Evolutionary conservation across 805 yeast genomes (phyloP).

Genomic region (Blastobotrys americana): DNA sequence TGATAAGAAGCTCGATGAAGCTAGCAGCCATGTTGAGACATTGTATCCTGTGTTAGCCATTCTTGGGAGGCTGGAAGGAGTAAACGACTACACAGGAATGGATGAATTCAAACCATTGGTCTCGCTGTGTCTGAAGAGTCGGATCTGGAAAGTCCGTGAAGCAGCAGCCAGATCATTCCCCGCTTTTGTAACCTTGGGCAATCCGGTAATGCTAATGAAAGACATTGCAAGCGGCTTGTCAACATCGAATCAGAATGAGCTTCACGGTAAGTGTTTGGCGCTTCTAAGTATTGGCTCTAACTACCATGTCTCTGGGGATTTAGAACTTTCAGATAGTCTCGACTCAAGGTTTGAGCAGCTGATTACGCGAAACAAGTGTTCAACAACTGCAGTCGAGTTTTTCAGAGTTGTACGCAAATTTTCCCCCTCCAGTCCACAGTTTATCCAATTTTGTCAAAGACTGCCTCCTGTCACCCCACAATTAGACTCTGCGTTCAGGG

Average conservation of each 20-base stretch:
- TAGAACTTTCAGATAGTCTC: slow-evolving; percentile 4
- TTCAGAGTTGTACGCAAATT: slow-evolving; percentile 10
- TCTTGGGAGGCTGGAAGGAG: slow-evolving; percentile 58
- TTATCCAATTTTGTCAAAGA: neutral
- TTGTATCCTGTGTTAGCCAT: slow-evolving; percentile 72
- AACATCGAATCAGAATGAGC: slow-evolving; percentile 34
- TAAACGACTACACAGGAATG: slow-evolving; percentile 47
- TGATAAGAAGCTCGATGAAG: slow-evolving; percentile 13
- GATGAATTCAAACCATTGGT: slow-evolving; percentile 46
- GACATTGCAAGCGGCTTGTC: slow-evolving; percentile 24
- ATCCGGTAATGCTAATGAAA: slow-evolving; percentile 28
- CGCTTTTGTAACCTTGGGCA: slow-evolving; percentile 36
- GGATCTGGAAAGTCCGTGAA: slow-evolving; percentile 79
- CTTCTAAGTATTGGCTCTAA: slow-evolving; percentile 30
- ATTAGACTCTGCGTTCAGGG: slow-evolving; percentile 13
- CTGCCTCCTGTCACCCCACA: slow-evolving; percentile 6
- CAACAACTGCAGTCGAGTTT: slow-evolving; percentile 20
- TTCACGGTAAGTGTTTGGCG: slow-evolving; percentile 58
- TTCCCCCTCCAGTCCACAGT: slow-evolving; percentile 4
- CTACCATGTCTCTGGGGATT: slow-evolving; percentile 1
- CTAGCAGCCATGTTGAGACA: slow-evolving; percentile 40
- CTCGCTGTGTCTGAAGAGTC: slow-evolving; percentile 41
- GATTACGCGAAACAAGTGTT: slow-evolving; percentile 15
- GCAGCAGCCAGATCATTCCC: slow-evolving; percentile 71
- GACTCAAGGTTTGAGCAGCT: slow-evolving; percentile 9